Evolutionary conservation across 331 rosid species (phyloP).

Genomic region (Stylosanthes scabra): DNA sequence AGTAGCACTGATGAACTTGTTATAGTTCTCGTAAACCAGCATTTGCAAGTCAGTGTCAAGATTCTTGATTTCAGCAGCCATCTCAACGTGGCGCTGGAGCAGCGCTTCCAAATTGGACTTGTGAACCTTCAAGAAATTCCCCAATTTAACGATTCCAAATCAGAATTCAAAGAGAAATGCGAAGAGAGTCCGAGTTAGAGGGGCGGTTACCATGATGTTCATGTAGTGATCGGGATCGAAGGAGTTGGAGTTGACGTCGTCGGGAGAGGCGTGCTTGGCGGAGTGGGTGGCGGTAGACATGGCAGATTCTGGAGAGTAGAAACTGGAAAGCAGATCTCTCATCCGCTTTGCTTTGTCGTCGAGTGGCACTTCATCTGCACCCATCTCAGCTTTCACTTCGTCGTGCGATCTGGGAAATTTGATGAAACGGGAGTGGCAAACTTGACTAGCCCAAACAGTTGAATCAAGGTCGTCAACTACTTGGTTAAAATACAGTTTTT

Average conservation of each 20-base stretch:
- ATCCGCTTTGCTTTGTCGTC: slow-evolving; percentile 94
- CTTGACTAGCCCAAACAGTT: background rate
- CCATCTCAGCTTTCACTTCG: slow-evolving; percentile 50
- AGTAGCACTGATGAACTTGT: slow-evolving; percentile 89
- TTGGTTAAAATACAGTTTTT: too few relatives aligned
- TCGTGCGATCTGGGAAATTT: slow-evolving; percentile 30
- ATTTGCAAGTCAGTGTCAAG: slow-evolving; percentile 95
- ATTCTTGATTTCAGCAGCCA: slow-evolving; percentile 98
- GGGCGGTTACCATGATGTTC: slow-evolving; percentile 69
- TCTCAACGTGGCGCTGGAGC: slow-evolving; percentile 75
- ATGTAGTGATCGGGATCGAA: slow-evolving; percentile 92
- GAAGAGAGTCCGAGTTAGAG: background rate
- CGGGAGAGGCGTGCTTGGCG: slow-evolving; percentile 56
- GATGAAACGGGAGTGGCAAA: background rate
- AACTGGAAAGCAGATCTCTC: slow-evolving; percentile 95
- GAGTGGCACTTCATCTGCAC: slow-evolving; percentile 57
- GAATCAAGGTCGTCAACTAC: too few relatives aligned
- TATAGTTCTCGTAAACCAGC: slow-evolving; percentile 94
- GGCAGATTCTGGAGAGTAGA: slow-evolving; percentile 92
- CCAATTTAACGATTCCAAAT: background rate
- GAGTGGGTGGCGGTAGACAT: slow-evolving; percentile 42
- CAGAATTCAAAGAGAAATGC: background rate
- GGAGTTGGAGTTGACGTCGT: slow-evolving; percentile 77
- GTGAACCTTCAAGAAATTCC: slow-evolving; percentile 49
- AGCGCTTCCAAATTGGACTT: slow-evolving; percentile 84